Base-by-base conservation (phyloP, 1,284 basidiomycete genomes). In the Ustanciosporium gigantosporum region DNA sequence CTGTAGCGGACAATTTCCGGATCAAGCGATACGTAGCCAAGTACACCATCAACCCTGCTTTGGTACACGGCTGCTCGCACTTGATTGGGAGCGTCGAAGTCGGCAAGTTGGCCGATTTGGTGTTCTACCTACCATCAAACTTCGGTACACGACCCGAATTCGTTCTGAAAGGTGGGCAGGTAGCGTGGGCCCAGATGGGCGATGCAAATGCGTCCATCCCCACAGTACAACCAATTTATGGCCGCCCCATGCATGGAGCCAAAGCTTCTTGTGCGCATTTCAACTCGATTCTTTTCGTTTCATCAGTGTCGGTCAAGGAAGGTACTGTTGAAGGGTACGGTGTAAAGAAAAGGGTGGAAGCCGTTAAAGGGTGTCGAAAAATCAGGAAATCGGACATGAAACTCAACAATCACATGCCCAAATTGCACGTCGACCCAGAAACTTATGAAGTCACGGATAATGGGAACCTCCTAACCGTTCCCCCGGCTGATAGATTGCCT, bases 11-110 rank as follows among this genome's bases (percentile, higher is more conserved):
- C 80, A 98, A 98, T 76, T 85, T 83, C n/a, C 84, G 94, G n/a
- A 94, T 97, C 47, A 97, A 96, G 82, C 84, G 94, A 50, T 98
- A 97, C 79, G 83, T 98, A 17, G 85, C 93, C 13, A 98, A 98
- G 78, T 96, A 97, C 79, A 98, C 94, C 9, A 86, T 98, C 78
- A 98, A 99, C 77, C 92, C 95, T 0, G 95, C 94, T 0, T 90
- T 98, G 61, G 87, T 91, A 0, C 93, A 97, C 67, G 94, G 94
- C 14, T 89, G 96, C 64, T 87, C 87, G 41, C 88, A 95, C 76
- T 65, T 90, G 16, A 85, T 97, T 20, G 95, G 94, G 1, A 87
- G 91, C 40, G 81, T 99, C 50, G 85, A 86, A 3, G 83, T 85
- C 2, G 91, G 90, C 15, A 88, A 85, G 41, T 82, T 97, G 24